phyloP scores from a whole-genome alignment of 2,329 filamentous ascomycete species.

The Cladosporium sp. region DNA sequence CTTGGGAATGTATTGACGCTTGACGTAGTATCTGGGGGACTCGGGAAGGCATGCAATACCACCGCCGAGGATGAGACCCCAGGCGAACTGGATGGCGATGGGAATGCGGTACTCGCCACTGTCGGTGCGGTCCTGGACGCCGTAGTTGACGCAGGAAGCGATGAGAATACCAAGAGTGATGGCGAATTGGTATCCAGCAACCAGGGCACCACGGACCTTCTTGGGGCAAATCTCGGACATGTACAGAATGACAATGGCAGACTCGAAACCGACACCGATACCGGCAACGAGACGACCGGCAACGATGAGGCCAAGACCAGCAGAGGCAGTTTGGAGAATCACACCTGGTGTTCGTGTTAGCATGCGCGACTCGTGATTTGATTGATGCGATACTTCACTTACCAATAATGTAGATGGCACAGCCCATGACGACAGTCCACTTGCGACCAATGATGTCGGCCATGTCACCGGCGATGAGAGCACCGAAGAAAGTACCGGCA shows the following conservation, averaged over 20 bases:
- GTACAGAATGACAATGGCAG: constrained; percentile 78
- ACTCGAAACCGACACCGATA: constrained; percentile 77
- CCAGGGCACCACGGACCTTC: constrained; percentile 70
- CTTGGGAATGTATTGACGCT: constrained; percentile 67
- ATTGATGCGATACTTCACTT: constrained; percentile 15
- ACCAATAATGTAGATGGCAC: constrained; percentile 64
- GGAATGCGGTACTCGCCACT: constrained; percentile 76
- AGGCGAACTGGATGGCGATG: constrained; percentile 76
- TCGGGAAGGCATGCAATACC: constrained; percentile 79
- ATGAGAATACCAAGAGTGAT: constrained; percentile 69
- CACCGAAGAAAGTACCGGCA: constrained; percentile 69
- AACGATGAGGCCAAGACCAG: constrained; percentile 63
- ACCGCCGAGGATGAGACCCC: constrained; percentile 71
- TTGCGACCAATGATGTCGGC: constrained; percentile 74
- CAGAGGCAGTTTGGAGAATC: constrained; percentile 61
- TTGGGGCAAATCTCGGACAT: constrained; percentile 71
- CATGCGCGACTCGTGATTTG: not conserved
- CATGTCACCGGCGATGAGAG: constrained; percentile 74
- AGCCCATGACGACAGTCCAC: constrained; percentile 70
- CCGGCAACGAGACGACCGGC: constrained; percentile 74
- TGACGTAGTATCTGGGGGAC: constrained; percentile 83
- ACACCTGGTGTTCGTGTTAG: constrained; percentile 42
- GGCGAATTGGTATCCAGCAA: constrained; percentile 82
- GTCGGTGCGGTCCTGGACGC: constrained; percentile 61
- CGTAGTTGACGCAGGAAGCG: constrained; percentile 73